These are phyloP conservation scores for Protea cynaroides DNA, from an alignment of 164 flowering plant species.

Conservation along the genomic window DNA sequence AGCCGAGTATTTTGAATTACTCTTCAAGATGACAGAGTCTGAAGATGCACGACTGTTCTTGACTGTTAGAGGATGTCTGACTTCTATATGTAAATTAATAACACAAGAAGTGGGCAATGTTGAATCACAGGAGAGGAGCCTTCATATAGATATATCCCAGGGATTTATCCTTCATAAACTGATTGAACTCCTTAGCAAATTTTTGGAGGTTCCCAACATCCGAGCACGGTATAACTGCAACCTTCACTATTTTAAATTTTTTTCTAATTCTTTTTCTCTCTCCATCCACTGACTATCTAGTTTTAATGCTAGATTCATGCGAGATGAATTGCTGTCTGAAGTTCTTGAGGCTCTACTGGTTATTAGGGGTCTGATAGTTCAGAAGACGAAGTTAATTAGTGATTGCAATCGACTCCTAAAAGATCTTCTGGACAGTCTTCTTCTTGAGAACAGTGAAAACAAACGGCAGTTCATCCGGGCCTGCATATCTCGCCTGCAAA, in stretches of 20 bases:
- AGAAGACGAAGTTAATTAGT: slow-evolving; percentile 92
- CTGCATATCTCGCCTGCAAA: slow-evolving; percentile 79
- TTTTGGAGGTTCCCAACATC: slow-evolving; percentile 83
- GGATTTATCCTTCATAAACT: slow-evolving; percentile 98
- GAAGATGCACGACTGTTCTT: slow-evolving; percentile 94
- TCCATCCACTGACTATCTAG: slow-evolving; percentile 1
- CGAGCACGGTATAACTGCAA: slow-evolving; percentile 61
- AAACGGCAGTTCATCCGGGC: slow-evolving; percentile 90
- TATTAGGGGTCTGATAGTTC: slow-evolving; percentile 88
- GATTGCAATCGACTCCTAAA: slow-evolving; percentile 90
- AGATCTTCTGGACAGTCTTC: slow-evolving; percentile 89
- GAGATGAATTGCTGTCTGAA: slow-evolving; percentile 73
- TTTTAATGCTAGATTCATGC: slow-evolving; percentile 68
- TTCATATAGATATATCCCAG: slow-evolving; percentile 93
- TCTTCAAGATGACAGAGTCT: slow-evolving; percentile 84
- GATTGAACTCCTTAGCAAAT: slow-evolving; percentile 90
- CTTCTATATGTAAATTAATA: slow-evolving; percentile 69
- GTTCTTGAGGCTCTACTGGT: slow-evolving; percentile 93
- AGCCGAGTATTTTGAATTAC: slow-evolving; percentile 91
- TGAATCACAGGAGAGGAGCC: slow-evolving; percentile 87
- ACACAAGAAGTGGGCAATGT: slow-evolving; percentile 77
- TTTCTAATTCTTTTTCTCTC: not conserved
- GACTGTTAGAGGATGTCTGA: slow-evolving; percentile 75
- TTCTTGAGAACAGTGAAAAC: slow-evolving; percentile 93
- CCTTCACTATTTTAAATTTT: not conserved